A percentile compares a stretch with the other conserved stretches of the same genome.
Evolutionary conservation across 2,329 filamentous ascomycete genomes (phyloP).

Genomic region (Camptophora hylomeconis): DNA sequence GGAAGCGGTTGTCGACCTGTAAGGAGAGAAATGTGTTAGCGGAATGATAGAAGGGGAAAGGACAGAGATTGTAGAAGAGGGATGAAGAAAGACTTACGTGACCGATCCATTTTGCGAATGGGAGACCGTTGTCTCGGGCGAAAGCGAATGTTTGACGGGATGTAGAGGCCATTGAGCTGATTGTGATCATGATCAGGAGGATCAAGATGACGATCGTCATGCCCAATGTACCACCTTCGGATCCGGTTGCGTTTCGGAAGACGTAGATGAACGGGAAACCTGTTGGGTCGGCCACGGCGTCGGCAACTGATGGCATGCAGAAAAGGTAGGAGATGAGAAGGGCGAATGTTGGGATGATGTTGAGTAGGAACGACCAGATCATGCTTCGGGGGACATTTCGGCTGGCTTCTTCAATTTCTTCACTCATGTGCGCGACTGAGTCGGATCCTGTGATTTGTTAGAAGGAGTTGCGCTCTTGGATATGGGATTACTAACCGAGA

Average conservation of each 20-base stretch:
- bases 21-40: slow-evolving; percentile 2
- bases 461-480: too few species aligned
- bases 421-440: slow-evolving; percentile 19
- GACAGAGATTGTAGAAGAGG: slow-evolving; percentile 10
- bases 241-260: slow-evolving; percentile 23
- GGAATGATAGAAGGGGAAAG: slow-evolving; percentile 1
- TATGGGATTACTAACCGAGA: too few species aligned
- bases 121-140: slow-evolving; percentile 28
- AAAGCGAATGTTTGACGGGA: slow-evolving; percentile 26
- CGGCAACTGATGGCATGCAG: slow-evolving; percentile 20
- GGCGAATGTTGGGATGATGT: slow-evolving; percentile 23
- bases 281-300: slow-evolving; percentile 19
- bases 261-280: slow-evolving; percentile 26
- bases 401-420: slow-evolving; percentile 25
- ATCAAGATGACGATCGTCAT: slow-evolving; percentile 22
- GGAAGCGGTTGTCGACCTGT: too few species aligned
- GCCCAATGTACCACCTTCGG: slow-evolving; percentile 18
- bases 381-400: slow-evolving; percentile 23
- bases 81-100: too few species aligned
- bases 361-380: slow-evolving; percentile 22
- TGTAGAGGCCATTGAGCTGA: slow-evolving; percentile 24
- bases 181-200: slow-evolving; percentile 16
- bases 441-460: too few species aligned
- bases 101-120: slow-evolving; percentile 17
- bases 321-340: slow-evolving; percentile 24